phyloP scores from a whole-genome alignment of 345 rosid genomes.

The Euphorbia tirucalli region DNA sequence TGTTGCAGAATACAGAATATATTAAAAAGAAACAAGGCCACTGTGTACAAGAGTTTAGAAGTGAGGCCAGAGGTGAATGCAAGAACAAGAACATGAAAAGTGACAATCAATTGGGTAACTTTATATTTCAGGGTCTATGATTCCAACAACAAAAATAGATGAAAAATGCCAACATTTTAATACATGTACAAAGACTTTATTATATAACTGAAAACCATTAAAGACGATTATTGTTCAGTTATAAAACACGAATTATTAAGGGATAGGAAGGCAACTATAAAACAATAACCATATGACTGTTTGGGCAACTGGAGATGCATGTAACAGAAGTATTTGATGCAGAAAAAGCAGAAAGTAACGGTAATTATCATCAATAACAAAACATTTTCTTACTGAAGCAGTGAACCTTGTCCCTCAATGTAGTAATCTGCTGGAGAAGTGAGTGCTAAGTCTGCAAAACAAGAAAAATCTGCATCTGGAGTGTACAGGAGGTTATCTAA shows the following conservation, averaged over 20 bases:
- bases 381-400: slow-evolving; percentile 80
- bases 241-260: no score
- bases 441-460: slow-evolving; percentile 93
- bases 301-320: neutral
- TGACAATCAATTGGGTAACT: neutral
- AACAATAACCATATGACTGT: neutral
- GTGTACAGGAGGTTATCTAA: slow-evolving; percentile 93
- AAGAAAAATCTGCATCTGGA: slow-evolving; percentile 98
- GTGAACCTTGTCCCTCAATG: slow-evolving; percentile 90
- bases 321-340: neutral
- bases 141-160: neutral
- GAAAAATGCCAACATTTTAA: neutral
- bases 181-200: neutral
- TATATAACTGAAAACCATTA: no score
- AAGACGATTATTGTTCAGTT: no score
- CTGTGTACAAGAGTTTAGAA: neutral
- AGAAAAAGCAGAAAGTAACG: neutral
- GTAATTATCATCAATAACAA: neutral
- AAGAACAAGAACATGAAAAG: neutral
- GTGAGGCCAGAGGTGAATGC: neutral
- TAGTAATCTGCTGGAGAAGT: slow-evolving; percentile 91
- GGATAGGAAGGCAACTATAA: no score
- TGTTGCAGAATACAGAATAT: neutral
- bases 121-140: neutral
- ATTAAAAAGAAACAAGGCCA: neutral